Evolutionary conservation across 257 asterid genomes (phyloP).

Genomic region (Striga asiatica): DNA sequence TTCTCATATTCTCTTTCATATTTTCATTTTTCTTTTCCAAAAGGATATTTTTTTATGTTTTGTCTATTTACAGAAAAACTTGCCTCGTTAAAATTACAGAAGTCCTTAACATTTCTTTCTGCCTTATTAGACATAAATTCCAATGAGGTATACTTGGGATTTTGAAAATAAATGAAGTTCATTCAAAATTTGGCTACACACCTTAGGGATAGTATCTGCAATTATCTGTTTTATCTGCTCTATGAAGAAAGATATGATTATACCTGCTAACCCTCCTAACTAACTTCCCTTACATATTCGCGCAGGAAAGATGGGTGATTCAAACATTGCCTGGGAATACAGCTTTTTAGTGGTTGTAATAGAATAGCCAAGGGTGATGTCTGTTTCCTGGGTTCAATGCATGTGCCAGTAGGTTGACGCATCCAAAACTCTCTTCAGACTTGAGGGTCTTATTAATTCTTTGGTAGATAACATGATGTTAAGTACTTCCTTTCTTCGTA

Average conservation of each 20-base stretch:
- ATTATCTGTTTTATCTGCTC: not conserved
- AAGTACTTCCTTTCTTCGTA: too few species aligned
- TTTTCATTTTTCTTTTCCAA: not conserved
- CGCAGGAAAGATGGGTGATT: slow-evolving; percentile 58
- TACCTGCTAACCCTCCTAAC: not conserved
- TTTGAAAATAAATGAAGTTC: not conserved
- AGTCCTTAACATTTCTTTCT: not conserved
- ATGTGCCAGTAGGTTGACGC: not conserved
- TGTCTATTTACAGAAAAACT: not conserved
- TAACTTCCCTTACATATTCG: not conserved
- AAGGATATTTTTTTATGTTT: not conserved
- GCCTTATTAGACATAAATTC: not conserved
- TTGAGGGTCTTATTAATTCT: too few species aligned
- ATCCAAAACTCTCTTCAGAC: not conserved
- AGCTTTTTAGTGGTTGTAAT: not conserved
- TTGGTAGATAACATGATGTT: too few species aligned
- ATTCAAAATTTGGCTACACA: not conserved
- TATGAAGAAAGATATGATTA: not conserved
- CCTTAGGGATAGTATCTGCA: not conserved
- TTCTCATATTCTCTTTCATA: too few species aligned
- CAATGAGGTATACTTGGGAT: not conserved
- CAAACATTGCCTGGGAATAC: not conserved
- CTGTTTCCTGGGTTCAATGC: slow-evolving; percentile 2
- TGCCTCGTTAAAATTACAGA: not conserved
- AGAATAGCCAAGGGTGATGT: slow-evolving; percentile 18